Conservation (phyloP, 2,329 filamentous ascomycete species). For the Talaromyces sp. region DNA sequence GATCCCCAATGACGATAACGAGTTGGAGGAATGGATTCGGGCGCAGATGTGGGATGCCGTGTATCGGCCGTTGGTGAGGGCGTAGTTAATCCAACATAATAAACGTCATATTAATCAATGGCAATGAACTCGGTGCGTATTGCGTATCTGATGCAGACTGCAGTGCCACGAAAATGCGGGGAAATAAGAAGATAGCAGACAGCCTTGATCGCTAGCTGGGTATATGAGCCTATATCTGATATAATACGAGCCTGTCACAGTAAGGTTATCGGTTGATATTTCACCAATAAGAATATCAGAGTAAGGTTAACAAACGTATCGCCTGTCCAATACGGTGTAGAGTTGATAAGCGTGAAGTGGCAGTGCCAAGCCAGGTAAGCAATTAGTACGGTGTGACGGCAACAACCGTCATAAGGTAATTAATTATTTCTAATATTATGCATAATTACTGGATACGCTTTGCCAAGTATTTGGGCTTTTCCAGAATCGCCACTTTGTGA, state of each 20-base stretch:
- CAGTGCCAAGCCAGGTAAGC: no score
- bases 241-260: not conserved
- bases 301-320: not conserved
- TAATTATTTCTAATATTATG: no score
- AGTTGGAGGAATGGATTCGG: constrained; percentile 36
- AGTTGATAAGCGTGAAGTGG: no score
- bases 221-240: not conserved
- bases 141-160: not conserved
- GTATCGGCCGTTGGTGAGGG: constrained; percentile 27
- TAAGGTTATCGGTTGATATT: no score
- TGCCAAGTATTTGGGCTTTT: no score
- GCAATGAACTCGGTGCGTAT: not conserved
- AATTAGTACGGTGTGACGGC: no score
- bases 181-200: not conserved
- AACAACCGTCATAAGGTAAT: no score
- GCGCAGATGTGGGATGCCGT: constrained; percentile 40
- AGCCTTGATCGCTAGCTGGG: not conserved
- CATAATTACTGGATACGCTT: no score
- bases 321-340: no score
- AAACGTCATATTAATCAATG: not conserved
- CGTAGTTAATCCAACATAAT: not conserved
- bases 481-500: no score
- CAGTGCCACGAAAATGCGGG: not conserved
- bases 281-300: no score
- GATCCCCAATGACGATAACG: constrained; percentile 52